Conservation (phyloP, 306 rosid species). For the Cucurbita ficifolia region DNA sequence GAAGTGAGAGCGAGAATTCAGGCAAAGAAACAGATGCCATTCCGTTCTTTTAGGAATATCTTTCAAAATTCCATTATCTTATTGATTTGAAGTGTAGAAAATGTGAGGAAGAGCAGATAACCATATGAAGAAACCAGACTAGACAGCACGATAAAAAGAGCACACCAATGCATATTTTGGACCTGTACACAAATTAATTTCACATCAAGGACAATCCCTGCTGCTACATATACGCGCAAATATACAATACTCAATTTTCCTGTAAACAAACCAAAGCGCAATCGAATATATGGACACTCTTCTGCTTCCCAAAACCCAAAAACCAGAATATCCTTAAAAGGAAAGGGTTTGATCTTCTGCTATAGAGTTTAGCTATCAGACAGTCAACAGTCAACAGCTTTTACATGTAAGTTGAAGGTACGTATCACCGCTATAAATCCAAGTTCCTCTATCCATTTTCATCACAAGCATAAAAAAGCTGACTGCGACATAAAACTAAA, state of each 20-base stretch:
- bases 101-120: neutral
- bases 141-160: neutral
- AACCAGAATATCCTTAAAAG: neutral
- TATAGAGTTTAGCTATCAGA: slow-evolving; percentile 16
- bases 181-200: slow-evolving; percentile 25
- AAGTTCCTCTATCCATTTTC: neutral
- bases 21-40: neutral
- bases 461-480: neutral
- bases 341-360: slow-evolving; percentile 6
- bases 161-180: slow-evolving; percentile 21
- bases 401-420: slow-evolving; percentile 27
- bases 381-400: slow-evolving; percentile 11
- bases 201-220: slow-evolving; percentile 21
- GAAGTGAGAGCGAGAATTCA: neutral
- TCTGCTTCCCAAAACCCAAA: slow-evolving; percentile 13
- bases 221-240: slow-evolving; percentile 15
- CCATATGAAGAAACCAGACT: neutral
- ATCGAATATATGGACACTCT: slow-evolving; percentile 15
- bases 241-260: slow-evolving; percentile 10
- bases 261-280: slow-evolving; percentile 18
- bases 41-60: neutral
- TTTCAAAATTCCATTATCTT: neutral
- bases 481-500: neutral
- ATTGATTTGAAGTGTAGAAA: neutral
- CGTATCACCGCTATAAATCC: slow-evolving; percentile 33